Evolutionary conservation across 345 rosid genomes (phyloP), one percentile per base, ranked within the genome.

Genomic region (Angophora floribunda): DNA sequence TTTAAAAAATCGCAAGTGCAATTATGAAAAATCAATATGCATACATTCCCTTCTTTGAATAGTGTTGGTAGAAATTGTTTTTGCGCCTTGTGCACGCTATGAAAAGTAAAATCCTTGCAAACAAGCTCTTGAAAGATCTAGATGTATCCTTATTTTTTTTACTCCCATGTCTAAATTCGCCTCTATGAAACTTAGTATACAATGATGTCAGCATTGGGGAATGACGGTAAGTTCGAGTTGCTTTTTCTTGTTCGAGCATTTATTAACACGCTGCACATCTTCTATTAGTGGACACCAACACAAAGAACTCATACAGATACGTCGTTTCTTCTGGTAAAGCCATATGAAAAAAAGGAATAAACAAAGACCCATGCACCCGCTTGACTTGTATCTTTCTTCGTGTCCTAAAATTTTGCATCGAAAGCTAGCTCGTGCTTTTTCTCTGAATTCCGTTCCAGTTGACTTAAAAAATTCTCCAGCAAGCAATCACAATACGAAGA

Each of bases 391-490:
- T 67, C 79, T 30, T 67, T 67, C 79, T 67, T 67, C 79, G 44
- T 21, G 59, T 67, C 79, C 79, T 30, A 16, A 67, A 65, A 67
- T 30, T 50, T n/a, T 49, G 41, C 28, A 36, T 52, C 75, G 82
- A 67, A 67, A 67, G 44, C 44, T 70, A 50, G 50, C 19, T 28
- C 90, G 90, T 78, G 88, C 86, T 87, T 86, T 89, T 67, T 67
- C 28, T 41, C 88, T 14, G 24, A 88, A 70, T 49, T 52, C 89
- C 52, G 45, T 51, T 21, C 8, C 28, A 61, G 86, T 88, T 92
- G 93, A 92, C 91, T 87, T 89, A 13, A 63, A 61, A 53, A 61
- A 93, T 21, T 36, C 44, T 86, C 75, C 52, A 10, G 52, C 87
- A 61, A 22, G 36, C 87, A 61, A 57, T 15, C 87, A 45, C 50